These are phyloP conservation scores for Aspergillus latus DNA, from an alignment of 2,329 filamentous ascomycete species.

Conservation along the genomic window DNA sequence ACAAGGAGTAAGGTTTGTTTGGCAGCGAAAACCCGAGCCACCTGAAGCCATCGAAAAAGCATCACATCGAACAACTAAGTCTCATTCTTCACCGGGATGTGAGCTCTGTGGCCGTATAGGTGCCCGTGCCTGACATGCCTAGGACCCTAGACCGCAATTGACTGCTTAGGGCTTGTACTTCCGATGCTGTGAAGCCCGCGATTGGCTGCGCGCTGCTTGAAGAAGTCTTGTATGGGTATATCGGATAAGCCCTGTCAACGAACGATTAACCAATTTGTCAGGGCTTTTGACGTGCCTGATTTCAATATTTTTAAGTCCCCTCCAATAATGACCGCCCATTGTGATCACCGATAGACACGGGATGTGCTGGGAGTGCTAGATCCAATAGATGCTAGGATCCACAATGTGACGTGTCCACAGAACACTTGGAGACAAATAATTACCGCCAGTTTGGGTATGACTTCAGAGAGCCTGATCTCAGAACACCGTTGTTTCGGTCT, in stretches of 20 bases:
- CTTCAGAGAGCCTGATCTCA: not conserved
- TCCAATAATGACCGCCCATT: constrained; percentile 17
- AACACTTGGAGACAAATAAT: constrained; percentile 2
- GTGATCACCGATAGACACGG: constrained; percentile 12
- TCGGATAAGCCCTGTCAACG: constrained; percentile 22
- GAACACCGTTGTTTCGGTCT: not conserved
- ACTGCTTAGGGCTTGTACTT: constrained; percentile 1
- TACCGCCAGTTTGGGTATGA: constrained; percentile 5
- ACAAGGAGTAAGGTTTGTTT: constrained; percentile 1
- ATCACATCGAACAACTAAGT: constrained; percentile 4
- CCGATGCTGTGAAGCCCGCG: not conserved
- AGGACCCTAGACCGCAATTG: not conserved
- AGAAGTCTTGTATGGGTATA: constrained; percentile 6
- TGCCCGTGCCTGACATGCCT: constrained; percentile 12
- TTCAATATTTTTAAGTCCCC: constrained; percentile 17
- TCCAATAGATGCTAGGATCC: constrained; percentile 12
- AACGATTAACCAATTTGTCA: constrained; percentile 21
- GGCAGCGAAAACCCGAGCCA: not conserved
- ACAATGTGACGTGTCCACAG: constrained; percentile 23
- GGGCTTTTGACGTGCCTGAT: constrained; percentile 17
- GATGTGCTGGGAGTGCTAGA: constrained; percentile 7
- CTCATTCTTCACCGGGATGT: not conserved
- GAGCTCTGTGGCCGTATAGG: not conserved
- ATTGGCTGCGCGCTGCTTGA: constrained; percentile 7
- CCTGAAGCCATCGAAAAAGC: constrained; percentile 5